These are phyloP conservation scores for Circinella minor DNA, from an alignment of 371 early-diverging fungal species.

Conservation along the genomic window DNA sequence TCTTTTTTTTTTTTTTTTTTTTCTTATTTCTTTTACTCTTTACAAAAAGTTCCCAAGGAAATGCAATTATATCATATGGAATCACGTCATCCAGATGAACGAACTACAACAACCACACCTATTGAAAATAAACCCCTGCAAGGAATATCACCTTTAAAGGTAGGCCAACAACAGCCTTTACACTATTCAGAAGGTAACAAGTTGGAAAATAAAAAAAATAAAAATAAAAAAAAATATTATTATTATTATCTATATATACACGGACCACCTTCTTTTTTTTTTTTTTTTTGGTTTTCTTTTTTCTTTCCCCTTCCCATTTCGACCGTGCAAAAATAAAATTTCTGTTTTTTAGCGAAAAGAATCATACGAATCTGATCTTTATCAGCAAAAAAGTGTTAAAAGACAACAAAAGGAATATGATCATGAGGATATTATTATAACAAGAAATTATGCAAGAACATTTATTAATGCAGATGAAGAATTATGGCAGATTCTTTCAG, in stretches of 20 bases:
- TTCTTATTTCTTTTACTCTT: background rate
- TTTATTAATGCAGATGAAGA: conserved; percentile 32
- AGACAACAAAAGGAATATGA: background rate
- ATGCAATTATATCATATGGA: conserved; percentile 5
- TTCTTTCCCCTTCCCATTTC: too few relatives aligned
- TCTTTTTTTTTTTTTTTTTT: too few relatives aligned
- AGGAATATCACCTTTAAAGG: conserved; percentile 7
- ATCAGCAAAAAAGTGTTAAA: conserved; percentile 8
- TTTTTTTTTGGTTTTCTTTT: background rate
- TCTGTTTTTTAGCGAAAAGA: conserved; percentile 13
- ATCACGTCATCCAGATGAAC: background rate
- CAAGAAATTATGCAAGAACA: conserved; percentile 21
- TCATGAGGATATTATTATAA: background rate
- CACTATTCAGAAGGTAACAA: background rate
- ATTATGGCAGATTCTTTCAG: conserved; percentile 33
- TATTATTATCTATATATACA: too few relatives aligned
- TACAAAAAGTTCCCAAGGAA: background rate
- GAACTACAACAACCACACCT: background rate
- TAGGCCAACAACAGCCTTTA: conserved; percentile 7
- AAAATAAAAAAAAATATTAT: background rate
- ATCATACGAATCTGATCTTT: conserved; percentile 12
- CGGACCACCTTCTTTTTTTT: background rate
- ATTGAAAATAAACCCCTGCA: background rate
- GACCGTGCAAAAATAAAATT: too few relatives aligned
- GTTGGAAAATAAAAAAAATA: too few relatives aligned